phyloP scores from a whole-genome alignment of 441 rosid species.

The Syzygium syzygioides region DNA sequence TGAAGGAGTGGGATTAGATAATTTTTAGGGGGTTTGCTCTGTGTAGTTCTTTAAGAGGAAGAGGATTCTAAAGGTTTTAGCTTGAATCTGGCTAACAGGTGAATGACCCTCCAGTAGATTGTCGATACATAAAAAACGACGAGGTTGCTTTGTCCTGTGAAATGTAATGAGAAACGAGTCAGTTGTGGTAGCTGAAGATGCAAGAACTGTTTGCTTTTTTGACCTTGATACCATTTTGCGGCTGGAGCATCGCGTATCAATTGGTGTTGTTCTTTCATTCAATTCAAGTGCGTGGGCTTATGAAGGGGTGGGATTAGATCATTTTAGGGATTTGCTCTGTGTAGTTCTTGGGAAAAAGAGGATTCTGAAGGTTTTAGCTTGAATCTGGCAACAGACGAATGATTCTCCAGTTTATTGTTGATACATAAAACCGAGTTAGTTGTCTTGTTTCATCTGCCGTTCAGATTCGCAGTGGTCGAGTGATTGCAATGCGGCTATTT shows the following conservation, averaged over 20 bases:
- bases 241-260: background rate
- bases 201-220: background rate
- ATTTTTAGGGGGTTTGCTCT: background rate
- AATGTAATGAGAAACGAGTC: background rate
- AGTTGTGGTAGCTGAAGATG: background rate
- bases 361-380: background rate
- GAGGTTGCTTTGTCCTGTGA: background rate
- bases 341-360: background rate
- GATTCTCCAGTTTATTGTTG: background rate
- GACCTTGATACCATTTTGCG: background rate
- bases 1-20: background rate
- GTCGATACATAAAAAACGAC: background rate
- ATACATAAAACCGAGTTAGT: background rate
- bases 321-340: background rate
- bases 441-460: background rate
- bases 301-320: background rate
- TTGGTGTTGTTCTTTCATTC: background rate
- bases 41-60: background rate
- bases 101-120: background rate
- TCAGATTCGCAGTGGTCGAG: background rate
- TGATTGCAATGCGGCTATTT: background rate
- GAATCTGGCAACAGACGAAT: background rate
- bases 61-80: background rate
- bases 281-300: background rate
- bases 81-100: background rate